Conservation (phyloP, 768 basidiomycete genomes). For the Imleria badia region DNA sequence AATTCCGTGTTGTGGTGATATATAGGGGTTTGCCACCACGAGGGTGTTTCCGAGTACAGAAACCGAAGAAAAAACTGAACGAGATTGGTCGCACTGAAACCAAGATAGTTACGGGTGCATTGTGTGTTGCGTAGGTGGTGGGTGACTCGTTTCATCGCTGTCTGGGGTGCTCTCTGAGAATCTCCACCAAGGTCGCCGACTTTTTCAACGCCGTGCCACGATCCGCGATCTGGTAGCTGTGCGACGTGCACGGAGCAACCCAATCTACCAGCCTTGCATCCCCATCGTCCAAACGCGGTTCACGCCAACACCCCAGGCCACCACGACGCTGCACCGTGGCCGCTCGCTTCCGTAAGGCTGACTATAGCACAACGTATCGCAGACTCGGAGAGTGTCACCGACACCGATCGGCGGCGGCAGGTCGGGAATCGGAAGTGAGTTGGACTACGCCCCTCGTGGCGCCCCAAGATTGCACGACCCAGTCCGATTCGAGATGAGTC, state of each 20-base stretch:
- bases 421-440: neutral
- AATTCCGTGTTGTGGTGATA: too few relatives aligned
- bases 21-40: too few relatives aligned
- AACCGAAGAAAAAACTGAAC: too few relatives aligned
- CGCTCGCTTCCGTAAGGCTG: too few relatives aligned
- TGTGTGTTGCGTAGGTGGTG: too few relatives aligned
- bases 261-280: neutral
- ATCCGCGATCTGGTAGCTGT: neutral
- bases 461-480: neutral
- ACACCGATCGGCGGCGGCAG: too few relatives aligned
- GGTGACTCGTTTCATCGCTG: too few relatives aligned
- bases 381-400: too few relatives aligned
- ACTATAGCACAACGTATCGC: too few relatives aligned
- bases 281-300: neutral
- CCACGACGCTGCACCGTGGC: neutral
- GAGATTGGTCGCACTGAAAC: neutral
- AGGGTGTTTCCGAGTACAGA: too few relatives aligned
- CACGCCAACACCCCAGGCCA: neutral
- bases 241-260: neutral
- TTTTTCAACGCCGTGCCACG: neutral
- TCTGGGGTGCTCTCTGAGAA: too few relatives aligned
- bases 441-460: neutral
- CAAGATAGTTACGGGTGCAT: neutral
- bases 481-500: conserved; percentile 6
- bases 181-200: neutral